Percentiles rank a stretch among this genome's conserved stretches.
Conservation (phyloP, 495 filamentous ascomycete species). For the Apiosordaria backusii region DNA sequence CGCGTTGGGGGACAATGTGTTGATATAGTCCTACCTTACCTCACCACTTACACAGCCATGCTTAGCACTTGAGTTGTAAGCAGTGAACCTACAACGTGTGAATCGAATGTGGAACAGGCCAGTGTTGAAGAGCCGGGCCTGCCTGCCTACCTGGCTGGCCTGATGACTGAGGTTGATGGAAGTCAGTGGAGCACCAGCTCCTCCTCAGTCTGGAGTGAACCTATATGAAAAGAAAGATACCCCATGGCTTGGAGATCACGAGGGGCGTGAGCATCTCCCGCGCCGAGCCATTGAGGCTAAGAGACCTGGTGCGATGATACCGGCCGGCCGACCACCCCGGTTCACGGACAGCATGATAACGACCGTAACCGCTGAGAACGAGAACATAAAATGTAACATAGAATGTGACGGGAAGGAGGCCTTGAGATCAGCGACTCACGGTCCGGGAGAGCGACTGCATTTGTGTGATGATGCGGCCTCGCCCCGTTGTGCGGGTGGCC, state of each 20-base stretch:
- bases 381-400: background rate
- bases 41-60: background rate
- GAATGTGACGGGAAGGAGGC: background rate
- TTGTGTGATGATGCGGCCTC: background rate
- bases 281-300: background rate
- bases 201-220: background rate
- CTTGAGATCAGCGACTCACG: background rate
- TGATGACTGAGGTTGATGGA: background rate
- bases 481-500: slow-evolving; percentile 10
- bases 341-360: background rate
- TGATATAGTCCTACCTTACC: background rate
- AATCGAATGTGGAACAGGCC: background rate
- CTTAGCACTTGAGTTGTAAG: background rate
- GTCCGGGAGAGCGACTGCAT: background rate
- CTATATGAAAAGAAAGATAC: background rate
- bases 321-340: background rate
- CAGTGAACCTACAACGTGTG: background rate
- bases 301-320: background rate
- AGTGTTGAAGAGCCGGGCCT: background rate
- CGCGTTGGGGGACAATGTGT: background rate
- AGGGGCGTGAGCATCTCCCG: background rate
- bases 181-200: background rate
- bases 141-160: background rate
- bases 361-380: background rate
- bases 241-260: background rate